Evolutionary conservation across 805 yeast species (phyloP).

Genomic region (Hanseniaspora valbyensis): DNA sequence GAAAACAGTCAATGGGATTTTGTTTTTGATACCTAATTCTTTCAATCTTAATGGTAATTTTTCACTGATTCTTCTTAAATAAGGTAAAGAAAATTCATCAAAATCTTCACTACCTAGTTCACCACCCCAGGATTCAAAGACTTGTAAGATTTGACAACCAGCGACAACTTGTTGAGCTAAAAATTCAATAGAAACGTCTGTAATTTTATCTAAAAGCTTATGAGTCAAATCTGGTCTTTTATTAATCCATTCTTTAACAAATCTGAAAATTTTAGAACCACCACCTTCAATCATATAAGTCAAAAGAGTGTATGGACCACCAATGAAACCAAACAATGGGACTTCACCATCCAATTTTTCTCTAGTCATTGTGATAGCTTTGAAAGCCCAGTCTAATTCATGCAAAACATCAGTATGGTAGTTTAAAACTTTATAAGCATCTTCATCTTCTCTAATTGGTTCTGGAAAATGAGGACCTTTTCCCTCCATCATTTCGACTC

Average conservation of each 20-base stretch:
- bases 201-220: slow-evolving; percentile 57
- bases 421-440: slow-evolving; percentile 44
- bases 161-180: slow-evolving; percentile 90
- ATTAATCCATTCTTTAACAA: slow-evolving; percentile 86
- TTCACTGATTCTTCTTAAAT: slow-evolving; percentile 61
- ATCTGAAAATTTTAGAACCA: slow-evolving; percentile 82
- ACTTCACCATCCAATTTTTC: slow-evolving; percentile 77
- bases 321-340: slow-evolving; percentile 89
- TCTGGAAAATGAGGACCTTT: slow-evolving; percentile 87
- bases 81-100: slow-evolving; percentile 79
- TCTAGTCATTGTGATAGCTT: slow-evolving; percentile 87
- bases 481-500: slow-evolving; percentile 85
- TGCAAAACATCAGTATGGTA: slow-evolving; percentile 60
- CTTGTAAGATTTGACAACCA: slow-evolving; percentile 96
- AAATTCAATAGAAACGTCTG: slow-evolving; percentile 85
- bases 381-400: slow-evolving; percentile 87
- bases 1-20: slow-evolving; percentile 77
- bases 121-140: slow-evolving; percentile 97
- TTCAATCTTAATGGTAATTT: slow-evolving; percentile 56
- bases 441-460: slow-evolving; percentile 69
- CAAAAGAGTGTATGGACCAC: slow-evolving; percentile 95
- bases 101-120: slow-evolving; percentile 88
- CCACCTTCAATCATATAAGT: slow-evolving; percentile 98
- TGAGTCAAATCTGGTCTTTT: slow-evolving; percentile 64
- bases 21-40: slow-evolving; percentile 60